Evolutionary conservation across 164 flowering plant genomes (phyloP), one percentile per base, ranked within the genome.

Genomic region (Sedum album): DNA sequence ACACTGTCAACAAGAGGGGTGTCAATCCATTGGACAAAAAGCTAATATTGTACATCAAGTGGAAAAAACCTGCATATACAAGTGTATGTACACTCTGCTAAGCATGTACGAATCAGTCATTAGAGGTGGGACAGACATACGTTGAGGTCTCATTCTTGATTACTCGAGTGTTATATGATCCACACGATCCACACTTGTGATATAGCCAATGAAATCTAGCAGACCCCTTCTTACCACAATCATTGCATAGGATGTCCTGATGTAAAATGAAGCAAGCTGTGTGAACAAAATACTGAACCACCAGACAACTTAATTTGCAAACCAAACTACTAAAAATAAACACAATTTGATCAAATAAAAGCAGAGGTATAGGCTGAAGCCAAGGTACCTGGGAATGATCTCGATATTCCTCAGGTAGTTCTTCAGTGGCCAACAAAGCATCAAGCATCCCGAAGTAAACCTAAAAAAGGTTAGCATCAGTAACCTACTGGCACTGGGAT

Each of bases 361-460:
- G 6, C 6, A 49, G 25, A n/a, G 4, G 55, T 7, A 49, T 49
- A 20, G 6, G 25, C 55, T 49, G 23, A 49, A 49, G 25, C 46
- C 35, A 31, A 31, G 17, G 60, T 76, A 91, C 98, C 96, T 91
- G 98, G 73, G 78, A 81, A 7, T 83, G 90, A 69, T 89, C 81
- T 69, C 82, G 80, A 73, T 86, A 93, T 71, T 93, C 98, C 68
- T 89, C 93, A 1, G 98, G 98, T 65, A 93, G 96, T 80, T 79
- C 91, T 78, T 93, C 98, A 46, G 94, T 73, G 66, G 96, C 93
- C 78, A 93, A 66, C 78, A 93, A 74, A 41, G 94, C 98, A 74
- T 93, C 97, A 71, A 93, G 93, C 98, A 93, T 93, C 48, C 97
- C 96, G 71, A 93, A 93, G 72, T 93, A 93, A 21, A 94, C 97